Evolutionary conservation across 441 rosid genomes (phyloP).

Genomic region (Arabidopsis hybrid): DNA sequence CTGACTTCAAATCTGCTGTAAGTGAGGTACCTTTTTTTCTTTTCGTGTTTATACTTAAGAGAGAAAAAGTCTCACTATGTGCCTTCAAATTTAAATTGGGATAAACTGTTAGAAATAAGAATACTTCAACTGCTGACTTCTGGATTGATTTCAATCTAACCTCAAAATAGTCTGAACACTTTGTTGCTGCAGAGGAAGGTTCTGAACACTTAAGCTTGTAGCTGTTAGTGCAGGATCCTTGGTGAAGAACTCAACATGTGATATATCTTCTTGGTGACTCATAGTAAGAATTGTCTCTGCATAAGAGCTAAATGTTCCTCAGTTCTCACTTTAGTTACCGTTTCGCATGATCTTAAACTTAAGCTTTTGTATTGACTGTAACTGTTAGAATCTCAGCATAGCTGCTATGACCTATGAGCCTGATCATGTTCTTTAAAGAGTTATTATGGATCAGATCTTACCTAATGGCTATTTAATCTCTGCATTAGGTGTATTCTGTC

Average conservation of each 20-base stretch:
- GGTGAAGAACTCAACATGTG: slow-evolving; percentile 51
- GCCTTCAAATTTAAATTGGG: slow-evolving; percentile 13
- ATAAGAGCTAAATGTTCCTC: slow-evolving; percentile 8
- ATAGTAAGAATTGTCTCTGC: slow-evolving; percentile 41
- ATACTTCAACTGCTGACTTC: slow-evolving; percentile 8
- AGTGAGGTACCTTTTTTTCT: slow-evolving; percentile 41
- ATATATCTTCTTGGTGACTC: slow-evolving; percentile 55
- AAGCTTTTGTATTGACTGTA: not conserved
- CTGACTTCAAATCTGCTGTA: slow-evolving; percentile 70
- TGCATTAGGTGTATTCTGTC: slow-evolving; percentile 26
- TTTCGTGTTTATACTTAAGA: slow-evolving; percentile 20
- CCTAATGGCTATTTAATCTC: slow-evolving; percentile 12
- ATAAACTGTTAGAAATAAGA: slow-evolving; percentile 5
- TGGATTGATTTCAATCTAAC: slow-evolving; percentile 36
- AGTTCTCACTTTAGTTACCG: slow-evolving; percentile 17
- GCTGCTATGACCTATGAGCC: slow-evolving; percentile 2
- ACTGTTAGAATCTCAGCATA: not conserved
- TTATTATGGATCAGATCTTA: slow-evolving; percentile 24
- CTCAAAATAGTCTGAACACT: slow-evolving; percentile 44
- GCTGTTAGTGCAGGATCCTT: slow-evolving; percentile 50
- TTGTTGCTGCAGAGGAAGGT: slow-evolving; percentile 61
- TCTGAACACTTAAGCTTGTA: slow-evolving; percentile 51
- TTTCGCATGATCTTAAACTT: slow-evolving; percentile 3
- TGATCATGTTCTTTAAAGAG: slow-evolving; percentile 10
- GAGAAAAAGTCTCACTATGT: not conserved